Evolutionary conservation across 2,329 filamentous ascomycete genomes (phyloP).

Genomic region (Fusarium coffeatum): DNA sequence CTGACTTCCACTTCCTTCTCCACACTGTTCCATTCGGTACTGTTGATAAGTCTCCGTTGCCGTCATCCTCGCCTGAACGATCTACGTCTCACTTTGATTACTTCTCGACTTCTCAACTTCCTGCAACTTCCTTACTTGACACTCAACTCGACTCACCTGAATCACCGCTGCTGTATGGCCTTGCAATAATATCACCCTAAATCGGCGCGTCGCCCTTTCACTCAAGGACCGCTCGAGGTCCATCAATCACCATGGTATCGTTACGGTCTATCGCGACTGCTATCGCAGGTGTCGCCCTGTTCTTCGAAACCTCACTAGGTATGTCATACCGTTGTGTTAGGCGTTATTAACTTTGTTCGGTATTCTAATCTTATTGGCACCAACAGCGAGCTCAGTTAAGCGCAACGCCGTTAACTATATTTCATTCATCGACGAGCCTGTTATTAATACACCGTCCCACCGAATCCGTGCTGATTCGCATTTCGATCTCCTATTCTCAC

Average conservation of each 20-base stretch:
- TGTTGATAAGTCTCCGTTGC: neutral
- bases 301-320: conserved; percentile 51
- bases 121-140: conserved; percentile 5
- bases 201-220: conserved; percentile 32
- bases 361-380: conserved; percentile 34
- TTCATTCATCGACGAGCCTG: conserved; percentile 76
- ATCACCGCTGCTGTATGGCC: conserved; percentile 29
- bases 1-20: conserved; percentile 17
- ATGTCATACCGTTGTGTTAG: conserved; percentile 17
- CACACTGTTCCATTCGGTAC: conserved; percentile 7
- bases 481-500: conserved; percentile 86
- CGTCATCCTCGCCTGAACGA: conserved; percentile 23
- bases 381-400: conserved; percentile 74
- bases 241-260: conserved; percentile 49
- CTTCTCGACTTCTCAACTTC: neutral
- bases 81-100: conserved; percentile 34
- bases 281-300: conserved; percentile 47
- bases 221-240: conserved; percentile 36
- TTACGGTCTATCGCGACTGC: conserved; percentile 49
- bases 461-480: conserved; percentile 82
- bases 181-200: conserved; percentile 29
- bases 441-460: conserved; percentile 82
- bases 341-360: neutral
- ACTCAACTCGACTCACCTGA: neutral
- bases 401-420: conserved; percentile 83